Percentiles rank a stretch among this genome's conserved stretches.
phyloP scores from a whole-genome alignment of 2,329 filamentous ascomycete genomes.

The Fusarium nanum region DNA sequence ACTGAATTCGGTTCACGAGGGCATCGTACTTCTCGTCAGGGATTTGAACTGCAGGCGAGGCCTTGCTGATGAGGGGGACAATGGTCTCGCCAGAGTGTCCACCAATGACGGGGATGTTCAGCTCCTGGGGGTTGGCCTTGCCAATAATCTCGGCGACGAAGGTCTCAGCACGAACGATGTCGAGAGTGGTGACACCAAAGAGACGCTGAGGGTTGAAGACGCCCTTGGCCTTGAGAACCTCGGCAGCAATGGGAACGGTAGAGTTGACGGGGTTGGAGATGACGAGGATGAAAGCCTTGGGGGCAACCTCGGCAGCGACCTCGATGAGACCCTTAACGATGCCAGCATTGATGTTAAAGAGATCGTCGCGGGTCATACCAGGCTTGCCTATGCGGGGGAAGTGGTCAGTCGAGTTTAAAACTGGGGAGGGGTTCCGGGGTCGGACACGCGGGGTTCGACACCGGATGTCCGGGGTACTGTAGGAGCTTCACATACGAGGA shows the following conservation, averaged over 20 bases:
- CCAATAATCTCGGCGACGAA: slow-evolving; percentile 90
- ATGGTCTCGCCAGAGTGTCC: slow-evolving; percentile 99
- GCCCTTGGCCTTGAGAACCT: slow-evolving; percentile 92
- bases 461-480: slow-evolving; percentile 28
- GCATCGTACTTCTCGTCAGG: slow-evolving; percentile 90
- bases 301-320: slow-evolving; percentile 85
- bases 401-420: slow-evolving; percentile 38
- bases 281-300: slow-evolving; percentile 94
- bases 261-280: slow-evolving; percentile 99
- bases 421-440: slow-evolving; percentile 30
- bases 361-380: slow-evolving; percentile 98
- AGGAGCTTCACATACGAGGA: slow-evolving; percentile 76
- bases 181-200: slow-evolving; percentile 98
- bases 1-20: slow-evolving; percentile 94
- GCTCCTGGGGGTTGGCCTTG: slow-evolving; percentile 83
- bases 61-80: slow-evolving; percentile 95
- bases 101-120: slow-evolving; percentile 91
- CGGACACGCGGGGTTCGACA: slow-evolving; percentile 34
- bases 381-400: slow-evolving; percentile 79
- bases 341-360: slow-evolving; percentile 99
- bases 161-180: slow-evolving; percentile 97
- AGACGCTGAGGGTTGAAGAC: slow-evolving; percentile 96
- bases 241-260: slow-evolving; percentile 95
- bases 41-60: slow-evolving; percentile 81
- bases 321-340: slow-evolving; percentile 96